A percentile compares a stretch with the other conserved stretches of the same genome.
These are phyloP conservation scores for Zygosaccharomyces gambellarensis DNA, from an alignment of 805 yeast species.

Conservation along the genomic window DNA sequence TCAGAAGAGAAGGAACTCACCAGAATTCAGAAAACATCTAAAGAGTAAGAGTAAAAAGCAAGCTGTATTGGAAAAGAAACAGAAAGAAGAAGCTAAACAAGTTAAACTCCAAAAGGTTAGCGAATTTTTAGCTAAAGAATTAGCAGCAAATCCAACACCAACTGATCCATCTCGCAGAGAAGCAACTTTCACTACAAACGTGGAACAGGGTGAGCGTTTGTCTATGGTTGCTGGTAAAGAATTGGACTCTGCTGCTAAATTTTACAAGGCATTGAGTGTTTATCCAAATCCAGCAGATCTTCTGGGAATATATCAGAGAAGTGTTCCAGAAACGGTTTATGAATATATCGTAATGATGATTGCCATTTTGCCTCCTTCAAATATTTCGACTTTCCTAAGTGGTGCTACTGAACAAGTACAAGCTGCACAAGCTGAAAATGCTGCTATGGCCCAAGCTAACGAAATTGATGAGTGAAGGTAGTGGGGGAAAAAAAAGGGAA, in stretches of 20 bases:
- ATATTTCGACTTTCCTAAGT: constrained; percentile 63
- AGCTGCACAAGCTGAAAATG: constrained; percentile 15
- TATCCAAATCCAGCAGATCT: constrained; percentile 95
- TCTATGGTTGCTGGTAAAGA: constrained; percentile 62
- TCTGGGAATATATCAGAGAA: constrained; percentile 82
- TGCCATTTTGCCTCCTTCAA: constrained; percentile 83
- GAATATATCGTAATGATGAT: constrained; percentile 84
- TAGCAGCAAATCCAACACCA: constrained; percentile 73
- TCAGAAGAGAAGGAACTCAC: constrained; percentile 77
- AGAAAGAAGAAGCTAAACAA: constrained; percentile 54
- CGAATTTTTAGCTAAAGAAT: constrained; percentile 56
- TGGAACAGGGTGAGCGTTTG: constrained; percentile 79
- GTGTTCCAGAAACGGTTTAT: constrained; percentile 75
- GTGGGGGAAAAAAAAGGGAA: not conserved
- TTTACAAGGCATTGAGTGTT: constrained; percentile 88
- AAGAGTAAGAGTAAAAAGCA: constrained; percentile 60
- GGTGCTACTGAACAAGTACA: constrained; percentile 31
- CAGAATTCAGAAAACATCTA: constrained; percentile 75
- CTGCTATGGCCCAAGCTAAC: constrained; percentile 24
- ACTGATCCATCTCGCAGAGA: constrained; percentile 64
- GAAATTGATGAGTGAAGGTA: constrained; percentile 28
- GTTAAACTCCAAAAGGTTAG: constrained; percentile 57
- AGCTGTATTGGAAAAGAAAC: constrained; percentile 50
- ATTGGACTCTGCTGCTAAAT: constrained; percentile 79
- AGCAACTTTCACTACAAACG: constrained; percentile 73